Evolutionary conservation across 805 yeast species (phyloP), one percentile per base, ranked within the genome.

Genomic region (Candida vartiovaarae): DNA sequence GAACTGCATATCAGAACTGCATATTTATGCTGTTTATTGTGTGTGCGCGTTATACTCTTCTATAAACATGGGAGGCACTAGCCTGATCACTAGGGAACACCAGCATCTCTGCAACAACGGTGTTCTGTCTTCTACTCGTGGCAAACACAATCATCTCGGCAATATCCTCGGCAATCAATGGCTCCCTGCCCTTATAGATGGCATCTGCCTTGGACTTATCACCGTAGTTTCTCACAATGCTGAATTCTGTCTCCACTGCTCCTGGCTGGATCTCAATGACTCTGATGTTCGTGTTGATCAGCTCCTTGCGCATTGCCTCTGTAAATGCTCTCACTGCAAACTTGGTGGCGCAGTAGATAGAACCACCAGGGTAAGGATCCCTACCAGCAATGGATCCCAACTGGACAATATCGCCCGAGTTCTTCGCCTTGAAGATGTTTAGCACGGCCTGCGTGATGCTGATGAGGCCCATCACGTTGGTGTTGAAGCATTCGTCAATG

Each of bases 31-130:
- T 15, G 20, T 15, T 15, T 15, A 15, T 15, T 15, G 20, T 15
- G 20, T 15, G 20, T 15, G 20, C 20, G 20, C 20, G 20, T 15
- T 15, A 29, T 29, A n/a, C n/a, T 23, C 46, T 48, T 39, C 62
- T 63, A 68, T 80, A 70, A 32, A 82, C 63, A 58, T 82, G 86
- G 53, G 71, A 66, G 6, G 95, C 80, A 46, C 85, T 74, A 4
- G 95, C 96, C 70, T 90, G 97, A 68, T 84, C 82, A 38, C 80
- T 75, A 15, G 96, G 86, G 68, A 89, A 86, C 9, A 91, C 81
- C 60, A 90, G 71, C 15, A 87, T 71, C 60, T 89, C 95, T 3
- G 84, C 84, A 56, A 79, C 62, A 4, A 78, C 84, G 1, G 82
- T 76, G 56, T 76, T 78, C 45, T 66, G 66, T 53, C 68, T 74